phyloP scores from a whole-genome alignment of 140 eudicot genomes.

The Ambrosia hybrid region DNA sequence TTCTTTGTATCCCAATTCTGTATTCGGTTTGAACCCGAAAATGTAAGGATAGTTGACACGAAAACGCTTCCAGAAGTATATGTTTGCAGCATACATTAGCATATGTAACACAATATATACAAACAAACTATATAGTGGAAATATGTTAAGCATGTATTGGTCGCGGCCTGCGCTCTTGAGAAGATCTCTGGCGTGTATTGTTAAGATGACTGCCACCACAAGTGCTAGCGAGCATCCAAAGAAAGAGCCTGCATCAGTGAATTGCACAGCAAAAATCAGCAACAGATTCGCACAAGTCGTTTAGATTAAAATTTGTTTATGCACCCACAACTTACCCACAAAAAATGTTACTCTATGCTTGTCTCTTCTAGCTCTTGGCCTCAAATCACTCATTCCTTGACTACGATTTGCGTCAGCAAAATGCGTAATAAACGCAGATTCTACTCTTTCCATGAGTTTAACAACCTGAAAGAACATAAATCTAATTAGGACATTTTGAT shows the following conservation, averaged over 20 bases:
- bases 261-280: not conserved
- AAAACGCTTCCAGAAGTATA: conserved; percentile 61
- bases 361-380: conserved; percentile 42
- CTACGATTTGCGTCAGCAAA: conserved; percentile 54
- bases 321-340: conserved; percentile 33
- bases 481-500: not conserved
- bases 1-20: conserved; percentile 59
- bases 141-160: conserved; percentile 60
- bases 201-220: conserved; percentile 35
- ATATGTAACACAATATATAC: conserved; percentile 57
- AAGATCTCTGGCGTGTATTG: conserved; percentile 41
- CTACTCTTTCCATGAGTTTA: conserved; percentile 52
- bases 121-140: conserved; percentile 67
- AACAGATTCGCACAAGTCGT: not conserved
- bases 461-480: conserved; percentile 32
- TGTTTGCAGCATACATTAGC: conserved; percentile 57
- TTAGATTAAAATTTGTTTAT: not conserved
- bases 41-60: conserved; percentile 67
- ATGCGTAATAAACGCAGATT: conserved; percentile 43
- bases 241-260: conserved; percentile 47
- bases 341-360: conserved; percentile 42
- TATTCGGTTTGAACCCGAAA: conserved; percentile 56
- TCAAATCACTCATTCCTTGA: conserved; percentile 44
- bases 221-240: conserved; percentile 67
- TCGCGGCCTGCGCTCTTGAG: conserved; percentile 38